Evolutionary conservation across 1,284 basidiomycete species (phyloP).

Genomic region (Puccinia sorghi): DNA sequence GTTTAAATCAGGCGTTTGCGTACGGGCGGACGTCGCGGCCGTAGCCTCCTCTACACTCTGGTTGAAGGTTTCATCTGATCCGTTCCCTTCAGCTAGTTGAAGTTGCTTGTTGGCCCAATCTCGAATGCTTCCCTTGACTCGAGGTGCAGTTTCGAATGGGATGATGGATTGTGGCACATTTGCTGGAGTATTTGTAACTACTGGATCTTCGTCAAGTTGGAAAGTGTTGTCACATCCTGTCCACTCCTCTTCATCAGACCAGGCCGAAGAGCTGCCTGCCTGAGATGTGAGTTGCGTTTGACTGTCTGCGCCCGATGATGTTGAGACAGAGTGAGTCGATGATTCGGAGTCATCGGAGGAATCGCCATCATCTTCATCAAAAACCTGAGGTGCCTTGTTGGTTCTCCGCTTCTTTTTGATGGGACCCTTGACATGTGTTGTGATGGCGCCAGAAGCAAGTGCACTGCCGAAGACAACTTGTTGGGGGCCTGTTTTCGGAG

Average conservation of each 20-base stretch:
- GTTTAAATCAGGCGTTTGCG: background rate
- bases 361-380: conserved; percentile 7
- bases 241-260: conserved; percentile 48
- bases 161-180: background rate
- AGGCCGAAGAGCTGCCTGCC: background rate
- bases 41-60: background rate
- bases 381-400: background rate
- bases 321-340: conserved; percentile 3
- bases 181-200: background rate
- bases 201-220: conserved; percentile 3
- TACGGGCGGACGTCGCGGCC: background rate
- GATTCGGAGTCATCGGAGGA: conserved; percentile 25
- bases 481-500: background rate
- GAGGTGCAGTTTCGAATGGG: background rate
- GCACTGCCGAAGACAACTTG: conserved; percentile 15
- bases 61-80: background rate
- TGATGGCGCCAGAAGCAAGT: conserved; percentile 27
- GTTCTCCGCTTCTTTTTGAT: conserved; percentile 8
- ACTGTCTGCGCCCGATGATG: conserved; percentile 9
- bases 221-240: conserved; percentile 19
- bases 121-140: conserved; percentile 49
- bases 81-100: conserved; percentile 21
- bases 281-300: background rate
- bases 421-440: conserved; percentile 11
- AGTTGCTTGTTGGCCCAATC: conserved; percentile 50